phyloP scores from a whole-genome alignment of 306 rosid genomes.

The Vigna nakashimae region DNA sequence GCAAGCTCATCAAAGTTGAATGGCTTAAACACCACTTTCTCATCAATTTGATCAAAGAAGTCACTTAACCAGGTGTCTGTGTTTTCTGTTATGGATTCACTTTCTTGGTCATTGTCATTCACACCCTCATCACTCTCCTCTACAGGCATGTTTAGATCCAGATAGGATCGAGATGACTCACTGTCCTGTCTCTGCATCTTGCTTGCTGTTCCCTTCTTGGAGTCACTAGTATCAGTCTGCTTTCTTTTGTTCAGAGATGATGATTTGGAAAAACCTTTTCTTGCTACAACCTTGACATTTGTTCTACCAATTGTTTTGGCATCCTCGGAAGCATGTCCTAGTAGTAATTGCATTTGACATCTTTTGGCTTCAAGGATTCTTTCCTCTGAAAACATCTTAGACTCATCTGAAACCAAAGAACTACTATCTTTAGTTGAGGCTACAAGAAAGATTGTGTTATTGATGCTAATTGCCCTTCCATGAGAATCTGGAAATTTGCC shows the following conservation, averaged over 20 bases:
- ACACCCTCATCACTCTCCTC: slow-evolving; percentile 57
- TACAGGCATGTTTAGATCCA: slow-evolving; percentile 81
- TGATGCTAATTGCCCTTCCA: slow-evolving; percentile 77
- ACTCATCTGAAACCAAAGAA: slow-evolving; percentile 38
- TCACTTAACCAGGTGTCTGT: slow-evolving; percentile 71
- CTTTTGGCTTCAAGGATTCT: slow-evolving; percentile 69
- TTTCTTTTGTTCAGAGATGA: slow-evolving; percentile 65
- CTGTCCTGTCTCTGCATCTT: slow-evolving; percentile 54
- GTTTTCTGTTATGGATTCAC: slow-evolving; percentile 57
- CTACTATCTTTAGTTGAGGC: slow-evolving; percentile 53
- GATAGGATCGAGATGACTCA: slow-evolving; percentile 63
- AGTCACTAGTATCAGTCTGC: slow-evolving; percentile 48
- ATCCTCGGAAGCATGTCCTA: slow-evolving; percentile 50
- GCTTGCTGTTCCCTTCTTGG: slow-evolving; percentile 37
- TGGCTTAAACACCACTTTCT: slow-evolving; percentile 64
- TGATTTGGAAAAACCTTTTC: slow-evolving; percentile 47
- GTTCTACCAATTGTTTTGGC: slow-evolving; percentile 40
- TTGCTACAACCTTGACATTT: slow-evolving; percentile 58
- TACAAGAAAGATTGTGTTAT: slow-evolving; percentile 60
- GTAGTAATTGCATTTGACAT: slow-evolving; percentile 66
- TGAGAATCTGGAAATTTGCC: slow-evolving; percentile 80
- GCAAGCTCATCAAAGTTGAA: slow-evolving; percentile 72
- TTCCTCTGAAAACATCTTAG: slow-evolving; percentile 69
- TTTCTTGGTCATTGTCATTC: slow-evolving; percentile 49
- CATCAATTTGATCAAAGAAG: slow-evolving; percentile 60